A percentile compares a stretch with the other conserved stretches of the same genome.
These are phyloP conservation scores for Candida corydali DNA, from an alignment of 805 yeast genomes.

Conservation along the genomic window DNA sequence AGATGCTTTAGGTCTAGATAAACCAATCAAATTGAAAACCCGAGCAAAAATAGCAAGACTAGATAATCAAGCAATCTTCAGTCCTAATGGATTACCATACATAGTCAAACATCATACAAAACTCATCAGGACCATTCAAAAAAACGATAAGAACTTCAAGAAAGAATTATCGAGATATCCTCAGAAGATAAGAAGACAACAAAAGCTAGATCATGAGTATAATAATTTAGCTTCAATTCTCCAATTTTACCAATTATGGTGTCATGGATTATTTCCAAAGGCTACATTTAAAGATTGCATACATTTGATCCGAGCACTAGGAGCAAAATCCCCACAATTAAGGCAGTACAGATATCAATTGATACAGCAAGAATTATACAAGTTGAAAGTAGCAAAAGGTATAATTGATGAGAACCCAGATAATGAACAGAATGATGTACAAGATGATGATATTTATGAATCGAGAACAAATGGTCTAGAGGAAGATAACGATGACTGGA, in stretches of 20 bases:
- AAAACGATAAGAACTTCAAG: constrained; percentile 20
- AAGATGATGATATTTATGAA: constrained; percentile 2
- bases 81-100: constrained; percentile 30
- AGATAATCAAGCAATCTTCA: constrained; percentile 36
- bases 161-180: neutral
- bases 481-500: constrained; percentile 27
- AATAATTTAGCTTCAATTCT: constrained; percentile 31
- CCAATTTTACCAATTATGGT: constrained; percentile 44
- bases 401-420: constrained; percentile 30
- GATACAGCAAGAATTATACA: constrained; percentile 24
- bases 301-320: constrained; percentile 46
- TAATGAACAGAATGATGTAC: constrained; percentile 18
- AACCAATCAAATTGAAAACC: constrained; percentile 29
- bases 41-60: constrained; percentile 32
- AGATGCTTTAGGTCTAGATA: constrained; percentile 32
- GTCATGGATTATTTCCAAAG: constrained; percentile 64
- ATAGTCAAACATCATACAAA: constrained; percentile 27
- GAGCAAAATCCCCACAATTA: constrained; percentile 38
- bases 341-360: constrained; percentile 26
- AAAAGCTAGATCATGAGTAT: constrained; percentile 29
- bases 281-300: constrained; percentile 73
- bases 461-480: neutral
- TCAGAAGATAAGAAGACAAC: constrained; percentile 2
- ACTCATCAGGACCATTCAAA: constrained; percentile 21
- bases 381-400: constrained; percentile 23